Evolutionary conservation across 768 basidiomycete genomes (phyloP).

Genomic region (Leccinum imitatum): DNA sequence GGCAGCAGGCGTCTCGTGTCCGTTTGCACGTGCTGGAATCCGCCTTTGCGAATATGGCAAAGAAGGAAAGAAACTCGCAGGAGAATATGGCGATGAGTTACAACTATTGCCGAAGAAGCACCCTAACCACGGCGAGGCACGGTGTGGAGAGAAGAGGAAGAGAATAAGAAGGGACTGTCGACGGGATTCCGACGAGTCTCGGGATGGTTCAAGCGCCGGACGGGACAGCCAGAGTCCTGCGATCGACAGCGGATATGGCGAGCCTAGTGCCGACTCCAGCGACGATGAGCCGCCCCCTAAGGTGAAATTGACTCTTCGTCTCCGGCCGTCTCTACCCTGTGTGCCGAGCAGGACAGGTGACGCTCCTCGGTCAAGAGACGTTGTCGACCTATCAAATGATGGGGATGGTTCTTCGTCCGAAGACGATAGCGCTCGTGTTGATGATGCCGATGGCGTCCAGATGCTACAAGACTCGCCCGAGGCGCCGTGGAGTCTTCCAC

Average conservation of each 20-base stretch:
- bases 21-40: slow-evolving; percentile 73
- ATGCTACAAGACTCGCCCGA: slow-evolving; percentile 28
- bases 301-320: slow-evolving; percentile 67
- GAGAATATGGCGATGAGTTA: slow-evolving; percentile 27
- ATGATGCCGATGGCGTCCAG: slow-evolving; percentile 21
- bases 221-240: slow-evolving; percentile 24
- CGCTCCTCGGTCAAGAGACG: slow-evolving; percentile 21
- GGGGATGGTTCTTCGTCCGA: slow-evolving; percentile 37
- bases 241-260: slow-evolving; percentile 28
- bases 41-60: slow-evolving; percentile 66
- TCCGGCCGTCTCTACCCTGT: slow-evolving; percentile 42
- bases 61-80: slow-evolving; percentile 38
- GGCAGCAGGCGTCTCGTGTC: slow-evolving; percentile 73
- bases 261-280: slow-evolving; percentile 23
- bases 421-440: slow-evolving; percentile 30
- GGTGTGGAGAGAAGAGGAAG: slow-evolving; percentile 48
- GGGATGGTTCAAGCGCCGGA: slow-evolving; percentile 8
- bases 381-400: slow-evolving; percentile 45
- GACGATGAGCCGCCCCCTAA: slow-evolving; percentile 50
- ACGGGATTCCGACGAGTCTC: slow-evolving; percentile 19
- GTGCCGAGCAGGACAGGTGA: slow-evolving; percentile 12
- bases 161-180: slow-evolving; percentile 37
- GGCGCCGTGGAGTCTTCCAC: slow-evolving; percentile 50
- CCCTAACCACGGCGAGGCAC: slow-evolving; percentile 32
- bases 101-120: slow-evolving; percentile 47